Conservation (phyloP, 352 stramenopile genomes). For the Stephanocyclus meneghinianus region DNA sequence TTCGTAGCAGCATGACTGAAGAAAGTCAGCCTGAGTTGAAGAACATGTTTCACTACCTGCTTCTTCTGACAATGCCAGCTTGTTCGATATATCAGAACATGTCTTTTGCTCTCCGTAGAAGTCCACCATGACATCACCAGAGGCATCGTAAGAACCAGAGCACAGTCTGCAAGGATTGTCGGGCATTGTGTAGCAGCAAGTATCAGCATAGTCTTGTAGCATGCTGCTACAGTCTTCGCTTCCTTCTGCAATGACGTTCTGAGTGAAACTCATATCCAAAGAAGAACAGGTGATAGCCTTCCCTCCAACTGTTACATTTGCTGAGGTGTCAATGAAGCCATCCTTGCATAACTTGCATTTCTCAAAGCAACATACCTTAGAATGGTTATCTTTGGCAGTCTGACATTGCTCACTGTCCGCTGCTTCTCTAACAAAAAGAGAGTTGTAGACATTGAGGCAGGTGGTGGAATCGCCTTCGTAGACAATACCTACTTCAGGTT, state of each 20-base stretch:
- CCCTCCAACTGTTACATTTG: constrained; percentile 41
- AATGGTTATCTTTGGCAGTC: constrained; percentile 42
- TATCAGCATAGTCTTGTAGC: constrained; percentile 31
- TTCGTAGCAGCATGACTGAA: constrained; percentile 46
- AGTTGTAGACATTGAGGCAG: constrained; percentile 62
- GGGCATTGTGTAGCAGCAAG: constrained; percentile 55
- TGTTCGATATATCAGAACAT: constrained; percentile 55
- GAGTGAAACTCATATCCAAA: constrained; percentile 54
- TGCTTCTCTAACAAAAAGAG: constrained; percentile 55
- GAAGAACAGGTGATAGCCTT: constrained; percentile 45
- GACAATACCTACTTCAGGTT: constrained; percentile 31
- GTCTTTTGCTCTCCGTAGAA: constrained; percentile 50
- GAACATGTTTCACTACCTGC: constrained; percentile 40
- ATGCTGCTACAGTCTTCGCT: constrained; percentile 43
- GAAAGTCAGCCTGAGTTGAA: constrained; percentile 34
- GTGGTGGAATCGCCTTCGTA: constrained; percentile 44
- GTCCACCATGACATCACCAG: constrained; percentile 39
- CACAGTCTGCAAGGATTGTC: constrained; percentile 59
- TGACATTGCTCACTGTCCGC: constrained; percentile 53
- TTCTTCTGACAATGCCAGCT: constrained; percentile 55
- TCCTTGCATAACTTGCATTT: constrained; percentile 59
- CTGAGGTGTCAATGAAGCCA: constrained; percentile 53
- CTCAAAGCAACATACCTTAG: constrained; percentile 52
- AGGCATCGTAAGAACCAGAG: constrained; percentile 32
- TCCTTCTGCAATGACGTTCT: constrained; percentile 49